Percentiles rank a stretch among this genome's conserved stretches.
Evolutionary conservation across 2,329 filamentous ascomycete species (phyloP).

Genomic region (Leptographium procerum): DNA sequence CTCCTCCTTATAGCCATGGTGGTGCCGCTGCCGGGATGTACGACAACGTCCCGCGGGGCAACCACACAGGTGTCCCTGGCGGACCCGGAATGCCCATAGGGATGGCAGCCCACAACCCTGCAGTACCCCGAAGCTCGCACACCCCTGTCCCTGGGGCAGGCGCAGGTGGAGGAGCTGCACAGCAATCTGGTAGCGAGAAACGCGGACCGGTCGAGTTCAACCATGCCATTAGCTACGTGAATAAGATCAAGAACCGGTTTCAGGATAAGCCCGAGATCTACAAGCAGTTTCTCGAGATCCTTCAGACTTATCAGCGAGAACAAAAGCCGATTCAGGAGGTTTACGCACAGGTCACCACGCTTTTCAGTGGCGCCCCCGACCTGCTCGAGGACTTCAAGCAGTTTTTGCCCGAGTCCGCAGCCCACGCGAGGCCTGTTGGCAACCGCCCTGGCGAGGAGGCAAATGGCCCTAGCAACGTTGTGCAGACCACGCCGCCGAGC

Average conservation of each 20-base stretch:
- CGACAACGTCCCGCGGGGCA: conserved; percentile 7
- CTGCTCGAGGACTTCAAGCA: conserved; percentile 97
- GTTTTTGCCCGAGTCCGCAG: conserved; percentile 80
- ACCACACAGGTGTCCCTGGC: conserved; percentile 1
- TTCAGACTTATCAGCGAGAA: conserved; percentile 96
- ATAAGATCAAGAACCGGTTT: conserved; percentile 99
- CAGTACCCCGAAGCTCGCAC: conserved; percentile 40
- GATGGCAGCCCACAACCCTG: conserved; percentile 24
- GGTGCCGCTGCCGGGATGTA: conserved; percentile 4
- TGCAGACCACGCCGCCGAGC: conserved; percentile 44
- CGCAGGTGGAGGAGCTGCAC: conserved; percentile 48
- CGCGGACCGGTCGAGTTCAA: conserved; percentile 96
- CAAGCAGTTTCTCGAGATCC: conserved; percentile 95
- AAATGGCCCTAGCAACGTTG: conserved; percentile 25
- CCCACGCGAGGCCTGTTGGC: conserved; percentile 45
- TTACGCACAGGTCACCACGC: conserved; percentile 86
- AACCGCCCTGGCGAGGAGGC: conserved; percentile 53
- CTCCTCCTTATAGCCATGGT: conserved; percentile 18
- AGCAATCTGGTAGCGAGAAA: conserved; percentile 62
- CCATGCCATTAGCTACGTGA: conserved; percentile 97
- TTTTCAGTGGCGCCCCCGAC: conserved; percentile 90
- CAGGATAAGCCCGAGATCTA: conserved; percentile 96
- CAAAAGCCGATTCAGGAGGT: conserved; percentile 98
- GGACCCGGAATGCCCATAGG: conserved; percentile 1
- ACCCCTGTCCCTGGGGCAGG: conserved; percentile 42